Conservation (phyloP, 2,329 filamentous ascomycete species). For the Colletotrichum shisoi region DNA sequence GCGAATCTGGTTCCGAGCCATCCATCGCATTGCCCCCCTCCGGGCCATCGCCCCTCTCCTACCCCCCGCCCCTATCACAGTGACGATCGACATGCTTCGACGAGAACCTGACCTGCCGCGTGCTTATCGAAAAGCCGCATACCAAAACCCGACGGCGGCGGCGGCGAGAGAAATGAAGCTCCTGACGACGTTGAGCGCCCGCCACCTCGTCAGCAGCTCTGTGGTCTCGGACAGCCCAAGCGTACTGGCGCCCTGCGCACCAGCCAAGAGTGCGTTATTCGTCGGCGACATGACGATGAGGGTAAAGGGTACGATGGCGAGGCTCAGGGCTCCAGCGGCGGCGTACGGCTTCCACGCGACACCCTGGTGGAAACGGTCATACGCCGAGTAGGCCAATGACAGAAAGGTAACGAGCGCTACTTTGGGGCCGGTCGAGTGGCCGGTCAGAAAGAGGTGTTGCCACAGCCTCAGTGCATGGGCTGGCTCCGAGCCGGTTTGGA, state of each 20-base stretch:
- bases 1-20: conserved; percentile 21
- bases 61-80: conserved; percentile 11
- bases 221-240: conserved; percentile 27
- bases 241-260: conserved; percentile 34
- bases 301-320: conserved; percentile 54
- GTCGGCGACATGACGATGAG: conserved; percentile 50
- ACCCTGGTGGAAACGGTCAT: conserved; percentile 44
- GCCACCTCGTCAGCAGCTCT: conserved; percentile 37
- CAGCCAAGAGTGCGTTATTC: conserved; percentile 46
- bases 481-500: conserved; percentile 44
- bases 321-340: conserved; percentile 46
- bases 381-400: conserved; percentile 51
- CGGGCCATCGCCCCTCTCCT: background rate
- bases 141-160: conserved; percentile 34
- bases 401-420: conserved; percentile 47
- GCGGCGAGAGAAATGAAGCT: conserved; percentile 30
- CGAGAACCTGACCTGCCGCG: background rate
- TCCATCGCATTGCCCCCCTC: background rate
- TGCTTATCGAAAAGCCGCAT: conserved; percentile 18
- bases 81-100: conserved; percentile 14
- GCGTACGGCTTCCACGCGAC: conserved; percentile 48
- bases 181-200: conserved; percentile 34
- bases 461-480: conserved; percentile 48
- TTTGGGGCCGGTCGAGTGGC: conserved; percentile 51
- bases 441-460: conserved; percentile 51